Conservation (phyloP, 2,329 filamentous ascomycete genomes). For the Penicillium sp. region DNA sequence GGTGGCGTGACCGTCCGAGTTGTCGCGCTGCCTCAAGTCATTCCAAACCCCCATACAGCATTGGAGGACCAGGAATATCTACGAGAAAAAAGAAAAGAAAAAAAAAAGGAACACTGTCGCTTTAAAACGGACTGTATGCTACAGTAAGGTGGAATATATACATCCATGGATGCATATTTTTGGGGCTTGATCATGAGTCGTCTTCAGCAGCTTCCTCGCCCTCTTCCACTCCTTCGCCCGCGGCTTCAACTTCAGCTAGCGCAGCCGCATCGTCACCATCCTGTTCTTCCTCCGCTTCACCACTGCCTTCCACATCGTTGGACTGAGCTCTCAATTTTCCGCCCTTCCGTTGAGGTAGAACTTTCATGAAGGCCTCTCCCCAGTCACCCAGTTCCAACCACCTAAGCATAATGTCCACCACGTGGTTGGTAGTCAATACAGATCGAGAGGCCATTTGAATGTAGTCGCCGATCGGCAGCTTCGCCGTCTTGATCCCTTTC, state of each 20-base stretch:
- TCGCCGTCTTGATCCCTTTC: conserved; percentile 78
- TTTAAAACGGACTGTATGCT: no score
- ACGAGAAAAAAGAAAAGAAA: conserved; percentile 4
- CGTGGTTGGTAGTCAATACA: conserved; percentile 91
- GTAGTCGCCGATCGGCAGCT: conserved; percentile 91
- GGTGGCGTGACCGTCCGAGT: no score
- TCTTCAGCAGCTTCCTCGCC: conserved; percentile 5
- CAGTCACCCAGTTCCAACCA: conserved; percentile 91
- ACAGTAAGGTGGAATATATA: no score
- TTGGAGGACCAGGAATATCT: neutral
- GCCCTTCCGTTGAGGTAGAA: conserved; percentile 88
- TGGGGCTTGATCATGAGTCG: neutral
- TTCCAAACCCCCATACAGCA: no score
- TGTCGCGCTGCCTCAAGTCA: no score
- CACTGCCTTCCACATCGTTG: conserved; percentile 8
- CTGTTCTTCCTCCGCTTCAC: conserved; percentile 9
- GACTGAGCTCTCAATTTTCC: conserved; percentile 58
- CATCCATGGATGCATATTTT: no score
- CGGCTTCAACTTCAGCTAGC: conserved; percentile 11
- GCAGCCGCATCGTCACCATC: conserved; percentile 33
- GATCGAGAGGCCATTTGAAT: conserved; percentile 84
- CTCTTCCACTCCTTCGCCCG: conserved; percentile 3
- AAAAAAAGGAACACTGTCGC: conserved; percentile 5
- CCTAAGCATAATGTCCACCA: conserved; percentile 91
- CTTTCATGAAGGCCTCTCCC: conserved; percentile 81